A percentile compares a stretch with the other conserved stretches of the same genome.
Conservation (phyloP, 768 basidiomycete genomes). For the Jaapia argillacea region DNA sequence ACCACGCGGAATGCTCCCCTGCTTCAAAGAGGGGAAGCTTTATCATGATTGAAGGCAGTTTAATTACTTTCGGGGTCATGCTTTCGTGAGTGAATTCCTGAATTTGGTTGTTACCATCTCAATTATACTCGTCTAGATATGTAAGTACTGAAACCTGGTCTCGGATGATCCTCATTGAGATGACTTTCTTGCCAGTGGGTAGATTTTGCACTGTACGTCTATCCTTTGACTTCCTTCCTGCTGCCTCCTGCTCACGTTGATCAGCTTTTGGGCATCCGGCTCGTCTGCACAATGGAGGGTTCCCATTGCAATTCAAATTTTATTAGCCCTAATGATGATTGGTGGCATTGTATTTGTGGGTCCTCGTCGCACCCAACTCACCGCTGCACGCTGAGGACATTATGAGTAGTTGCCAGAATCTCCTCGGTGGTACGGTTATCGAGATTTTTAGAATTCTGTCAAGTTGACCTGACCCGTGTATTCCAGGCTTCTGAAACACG, state of each 20-base stretch:
- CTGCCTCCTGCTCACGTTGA: neutral
- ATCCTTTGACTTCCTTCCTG: slow-evolving; percentile 3
- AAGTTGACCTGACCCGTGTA: neutral
- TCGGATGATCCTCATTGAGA: neutral
- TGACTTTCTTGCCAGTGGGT: slow-evolving; percentile 34
- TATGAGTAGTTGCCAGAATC: slow-evolving; percentile 42
- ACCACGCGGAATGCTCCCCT: slow-evolving; percentile 58
- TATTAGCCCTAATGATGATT: slow-evolving; percentile 46
- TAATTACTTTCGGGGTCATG: slow-evolving; percentile 57
- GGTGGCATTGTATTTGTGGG: slow-evolving; percentile 37
- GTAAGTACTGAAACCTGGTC: slow-evolving; percentile 2
- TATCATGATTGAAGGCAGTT: slow-evolving; percentile 56
- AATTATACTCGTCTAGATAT: slow-evolving; percentile 6
- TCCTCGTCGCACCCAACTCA: no score
- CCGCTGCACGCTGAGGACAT: no score
- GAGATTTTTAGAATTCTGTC: neutral
- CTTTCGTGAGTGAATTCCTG: slow-evolving; percentile 34
- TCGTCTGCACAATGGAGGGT: slow-evolving; percentile 54
- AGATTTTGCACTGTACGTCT: slow-evolving; percentile 51
- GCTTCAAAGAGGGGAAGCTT: slow-evolving; percentile 48
- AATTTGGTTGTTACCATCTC: neutral
- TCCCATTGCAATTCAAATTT: slow-evolving; percentile 49
- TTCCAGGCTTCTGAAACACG: slow-evolving; percentile 43
- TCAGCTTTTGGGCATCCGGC: slow-evolving; percentile 38
- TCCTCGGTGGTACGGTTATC: slow-evolving; percentile 36